A percentile compares a stretch with the other conserved stretches of the same genome.
Conservation (phyloP, 2,329 filamentous ascomycete species). For the Penicillium sp. region DNA sequence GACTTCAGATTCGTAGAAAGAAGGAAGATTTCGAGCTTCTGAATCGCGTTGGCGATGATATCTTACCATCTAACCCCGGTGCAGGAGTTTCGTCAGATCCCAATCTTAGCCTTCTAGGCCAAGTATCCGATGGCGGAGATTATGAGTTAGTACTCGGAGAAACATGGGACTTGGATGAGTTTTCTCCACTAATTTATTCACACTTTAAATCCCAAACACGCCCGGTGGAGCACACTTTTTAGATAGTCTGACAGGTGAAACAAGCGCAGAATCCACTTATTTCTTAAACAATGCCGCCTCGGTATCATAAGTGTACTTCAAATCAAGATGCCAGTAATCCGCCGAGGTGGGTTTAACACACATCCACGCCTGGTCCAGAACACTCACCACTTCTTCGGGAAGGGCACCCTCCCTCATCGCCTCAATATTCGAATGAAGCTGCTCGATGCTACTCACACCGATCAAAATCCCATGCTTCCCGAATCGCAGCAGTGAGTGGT, state of each 20-base stretch:
- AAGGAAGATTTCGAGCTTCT: constrained; percentile 1
- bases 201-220: not conserved
- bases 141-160: not conserved
- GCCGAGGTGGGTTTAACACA: not conserved
- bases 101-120: not conserved
- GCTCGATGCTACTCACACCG: not conserved
- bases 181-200: not conserved
- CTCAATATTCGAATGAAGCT: not conserved
- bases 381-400: not conserved
- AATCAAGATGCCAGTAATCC: constrained; percentile 6
- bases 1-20: not conserved
- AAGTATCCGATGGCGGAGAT: not conserved
- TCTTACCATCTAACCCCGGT: not conserved
- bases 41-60: not conserved
- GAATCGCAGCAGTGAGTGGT: constrained; percentile 1
- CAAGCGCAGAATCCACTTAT: not conserved
- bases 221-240: too few relatives aligned
- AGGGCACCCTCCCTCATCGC: not conserved
- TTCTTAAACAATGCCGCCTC: not conserved
- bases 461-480: constrained; percentile 4
- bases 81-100: not conserved
- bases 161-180: not conserved
- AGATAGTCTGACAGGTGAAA: too few relatives aligned
- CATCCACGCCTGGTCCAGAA: constrained; percentile 2
- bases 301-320: constrained; percentile 6